Percentiles rank a stretch among this genome's conserved stretches.
Conservation (phyloP, 768 basidiomycete genomes). For the Tulasnella sp. region DNA sequence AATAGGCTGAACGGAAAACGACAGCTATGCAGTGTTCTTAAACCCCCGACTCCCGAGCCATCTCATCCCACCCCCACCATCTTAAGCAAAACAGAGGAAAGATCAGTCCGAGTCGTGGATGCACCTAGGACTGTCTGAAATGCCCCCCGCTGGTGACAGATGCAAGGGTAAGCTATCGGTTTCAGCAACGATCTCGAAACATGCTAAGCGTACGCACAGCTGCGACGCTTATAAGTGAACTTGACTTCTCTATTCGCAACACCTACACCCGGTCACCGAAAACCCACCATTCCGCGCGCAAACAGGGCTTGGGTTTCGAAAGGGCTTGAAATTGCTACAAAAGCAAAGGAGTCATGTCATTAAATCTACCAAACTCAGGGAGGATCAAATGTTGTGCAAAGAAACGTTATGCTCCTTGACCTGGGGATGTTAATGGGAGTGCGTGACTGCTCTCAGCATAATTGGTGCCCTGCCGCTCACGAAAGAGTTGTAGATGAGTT, state of each 20-base stretch:
- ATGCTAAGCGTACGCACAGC: neutral
- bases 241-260: too few relatives aligned
- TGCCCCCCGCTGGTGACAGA: slow-evolving; percentile 9
- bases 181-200: neutral
- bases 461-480: too few relatives aligned
- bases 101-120: too few relatives aligned
- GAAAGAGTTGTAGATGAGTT: neutral
- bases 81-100: neutral
- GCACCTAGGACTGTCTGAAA: slow-evolving; percentile 5
- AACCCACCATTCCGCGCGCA: too few relatives aligned
- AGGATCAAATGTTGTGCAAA: slow-evolving; percentile 15
- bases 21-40: slow-evolving; percentile 18
- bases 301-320: too few relatives aligned
- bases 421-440: slow-evolving; percentile 18
- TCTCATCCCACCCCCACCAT: slow-evolving; percentile 16
- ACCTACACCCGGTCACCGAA: too few relatives aligned
- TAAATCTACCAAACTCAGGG: too few relatives aligned
- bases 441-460: neutral
- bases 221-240: too few relatives aligned
- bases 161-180: slow-evolving; percentile 14
- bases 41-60: slow-evolving; percentile 17
- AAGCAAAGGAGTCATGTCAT: too few relatives aligned
- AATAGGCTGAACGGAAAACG: neutral
- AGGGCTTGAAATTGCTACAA: too few relatives aligned
- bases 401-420: slow-evolving; percentile 15